Percentiles rank a stretch among this genome's conserved stretches.
Conservation (phyloP, 345 rosid genomes). For the Barbarea vulgaris region DNA sequence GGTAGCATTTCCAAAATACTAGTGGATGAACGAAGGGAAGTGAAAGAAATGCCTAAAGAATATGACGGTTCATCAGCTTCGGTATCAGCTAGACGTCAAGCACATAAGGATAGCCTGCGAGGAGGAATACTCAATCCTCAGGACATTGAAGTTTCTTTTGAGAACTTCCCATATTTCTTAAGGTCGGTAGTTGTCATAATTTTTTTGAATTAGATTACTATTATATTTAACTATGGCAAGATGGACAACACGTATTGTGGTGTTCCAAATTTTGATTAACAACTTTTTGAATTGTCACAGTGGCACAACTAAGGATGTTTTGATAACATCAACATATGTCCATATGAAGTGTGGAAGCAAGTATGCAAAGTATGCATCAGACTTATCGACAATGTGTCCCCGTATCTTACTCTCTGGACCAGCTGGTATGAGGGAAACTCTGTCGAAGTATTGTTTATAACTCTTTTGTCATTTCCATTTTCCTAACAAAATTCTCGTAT, state of each 20-base stretch:
- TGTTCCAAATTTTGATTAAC: slow-evolving; percentile 13
- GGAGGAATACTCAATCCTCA: slow-evolving; percentile 70
- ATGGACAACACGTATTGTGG: neutral
- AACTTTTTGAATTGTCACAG: slow-evolving; percentile 47
- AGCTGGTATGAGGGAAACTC: slow-evolving; percentile 66
- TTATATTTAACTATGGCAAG: neutral
- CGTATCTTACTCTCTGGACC: slow-evolving; percentile 95
- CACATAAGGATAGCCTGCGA: slow-evolving; percentile 65
- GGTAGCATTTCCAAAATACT: slow-evolving; percentile 59
- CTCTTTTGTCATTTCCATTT: neutral
- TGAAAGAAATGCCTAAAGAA: slow-evolving; percentile 52
- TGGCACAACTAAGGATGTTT: slow-evolving; percentile 81
- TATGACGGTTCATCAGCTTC: slow-evolving; percentile 45
- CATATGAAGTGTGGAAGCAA: slow-evolving; percentile 74
- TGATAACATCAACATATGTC: slow-evolving; percentile 70
- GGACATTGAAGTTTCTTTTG: slow-evolving; percentile 71
- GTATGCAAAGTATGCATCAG: slow-evolving; percentile 62
- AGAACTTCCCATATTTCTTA: slow-evolving; percentile 79
- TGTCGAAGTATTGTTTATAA: slow-evolving; percentile 36
- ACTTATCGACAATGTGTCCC: slow-evolving; percentile 69
- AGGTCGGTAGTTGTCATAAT: slow-evolving; percentile 51
- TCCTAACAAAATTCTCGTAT: slow-evolving; percentile 9
- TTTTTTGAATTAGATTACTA: neutral
- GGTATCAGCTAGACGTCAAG: slow-evolving; percentile 63
- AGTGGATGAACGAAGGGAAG: slow-evolving; percentile 62